Base-by-base conservation (phyloP, 768 basidiomycete genomes). In the Daedalea quercina region DNA sequence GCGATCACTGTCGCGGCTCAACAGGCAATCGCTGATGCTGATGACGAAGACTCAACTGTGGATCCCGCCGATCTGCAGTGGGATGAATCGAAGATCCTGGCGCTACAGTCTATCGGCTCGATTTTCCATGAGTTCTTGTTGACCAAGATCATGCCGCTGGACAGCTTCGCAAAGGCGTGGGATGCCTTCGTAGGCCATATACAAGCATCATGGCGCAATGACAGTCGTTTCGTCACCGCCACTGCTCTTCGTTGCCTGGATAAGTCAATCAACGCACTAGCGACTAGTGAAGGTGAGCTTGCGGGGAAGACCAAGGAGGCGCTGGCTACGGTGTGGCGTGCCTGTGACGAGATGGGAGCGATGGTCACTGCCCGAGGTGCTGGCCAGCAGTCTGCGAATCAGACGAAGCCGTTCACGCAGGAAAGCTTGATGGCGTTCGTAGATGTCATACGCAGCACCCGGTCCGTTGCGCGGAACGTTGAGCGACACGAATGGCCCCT, bases 51-150 rank as follows among this genome's bases (percentile, higher is more conserved):
- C 28, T 31, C 28, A 11, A 53, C 45, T 15, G 51, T 53, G 0
- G 54, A 52, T 33, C 60, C 63, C 0, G 47, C 61, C 6, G 66
- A 66, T 50, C 76, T 81, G 44, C 76, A 84, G 24, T 94, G 90
- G 85, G 88, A 91, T 63, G 93, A 95, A 56, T 90, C 90, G 0
- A 90, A 91, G 65, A 82, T 85, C 24, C 79, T 97, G 28, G 90
- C 92, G 0, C 69, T 96, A 44, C 80, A 86, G 46, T 94, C 90
- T 1, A 77, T 91, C 35, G 91, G 92, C 1, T 80, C 85, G 0
- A 85, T 97, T 52, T 84, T 95, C 65, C 77, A 80, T 57, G 85
- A 89, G 47, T 96, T 94, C 71, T 65, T 94, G 11, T 69, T 80
- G 1, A 69, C 78, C 3, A 88, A 86, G 64, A 79, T 98, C 54